Evolutionary conservation across 768 basidiomycete species (phyloP).

Genomic region (Lactarius hengduanensis): DNA sequence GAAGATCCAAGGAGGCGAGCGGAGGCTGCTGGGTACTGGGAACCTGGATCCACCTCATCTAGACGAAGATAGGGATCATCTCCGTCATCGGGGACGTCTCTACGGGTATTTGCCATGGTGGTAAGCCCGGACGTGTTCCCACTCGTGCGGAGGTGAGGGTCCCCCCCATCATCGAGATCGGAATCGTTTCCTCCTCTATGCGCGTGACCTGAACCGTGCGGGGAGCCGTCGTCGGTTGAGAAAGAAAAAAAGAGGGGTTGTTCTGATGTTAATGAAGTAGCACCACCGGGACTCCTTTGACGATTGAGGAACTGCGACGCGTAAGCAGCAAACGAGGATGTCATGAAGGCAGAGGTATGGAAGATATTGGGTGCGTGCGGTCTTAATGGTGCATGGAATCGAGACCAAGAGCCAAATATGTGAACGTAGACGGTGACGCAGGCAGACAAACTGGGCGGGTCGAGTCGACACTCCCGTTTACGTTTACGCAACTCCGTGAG

Average conservation of each 20-base stretch:
- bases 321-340: constrained; percentile 76
- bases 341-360: constrained; percentile 36
- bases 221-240: constrained; percentile 65
- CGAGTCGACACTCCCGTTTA: constrained; percentile 2
- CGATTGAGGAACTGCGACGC: constrained; percentile 78
- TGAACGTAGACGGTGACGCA: neutral
- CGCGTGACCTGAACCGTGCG: constrained; percentile 45
- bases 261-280: constrained; percentile 53
- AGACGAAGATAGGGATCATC: constrained; percentile 78
- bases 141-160: constrained; percentile 64
- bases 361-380: neutral
- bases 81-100: constrained; percentile 46
- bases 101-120: constrained; percentile 33
- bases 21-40: constrained; percentile 39
- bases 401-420: neutral
- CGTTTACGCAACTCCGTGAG: constrained; percentile 14
- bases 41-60: constrained; percentile 59
- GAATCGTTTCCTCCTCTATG: constrained; percentile 37
- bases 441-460: constrained; percentile 10
- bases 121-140: constrained; percentile 34
- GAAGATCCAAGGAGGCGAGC: constrained; percentile 41
- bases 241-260: constrained; percentile 91
- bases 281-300: constrained; percentile 41
- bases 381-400: constrained; percentile 18
- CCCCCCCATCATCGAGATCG: constrained; percentile 71